phyloP scores from a whole-genome alignment of 2,329 filamentous ascomycete genomes.

The Ophiocordyceps camponoti-floridani region DNA sequence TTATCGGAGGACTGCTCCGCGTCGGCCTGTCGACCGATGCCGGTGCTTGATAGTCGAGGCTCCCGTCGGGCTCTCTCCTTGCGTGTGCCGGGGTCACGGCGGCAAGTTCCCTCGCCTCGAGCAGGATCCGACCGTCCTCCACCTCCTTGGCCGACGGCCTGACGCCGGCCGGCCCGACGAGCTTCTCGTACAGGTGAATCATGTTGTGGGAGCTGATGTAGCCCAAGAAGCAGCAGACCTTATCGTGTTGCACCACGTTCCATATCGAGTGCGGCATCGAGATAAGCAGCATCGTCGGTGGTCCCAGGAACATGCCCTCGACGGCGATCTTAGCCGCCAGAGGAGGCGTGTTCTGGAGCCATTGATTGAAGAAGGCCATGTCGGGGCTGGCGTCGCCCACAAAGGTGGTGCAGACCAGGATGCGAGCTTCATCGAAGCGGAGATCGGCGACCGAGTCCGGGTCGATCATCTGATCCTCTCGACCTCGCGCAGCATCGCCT shows the following conservation, averaged over 20 bases:
- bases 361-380: constrained; percentile 48
- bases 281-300: constrained; percentile 46
- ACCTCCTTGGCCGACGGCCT: constrained; percentile 31
- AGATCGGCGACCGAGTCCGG: constrained; percentile 32
- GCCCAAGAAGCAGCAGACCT: constrained; percentile 47
- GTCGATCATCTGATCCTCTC: constrained; percentile 24
- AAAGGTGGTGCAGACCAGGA: constrained; percentile 50
- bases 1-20: background rate
- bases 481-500: background rate
- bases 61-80: constrained; percentile 10
- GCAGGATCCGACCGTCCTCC: constrained; percentile 37
- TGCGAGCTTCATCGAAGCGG: constrained; percentile 42
- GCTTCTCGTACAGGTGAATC: constrained; percentile 42
- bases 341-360: constrained; percentile 41
- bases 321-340: constrained; percentile 41
- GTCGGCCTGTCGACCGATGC: background rate
- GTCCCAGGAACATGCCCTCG: constrained; percentile 50
- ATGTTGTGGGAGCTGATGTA: constrained; percentile 51
- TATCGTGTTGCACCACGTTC: constrained; percentile 47
- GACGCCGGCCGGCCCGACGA: constrained; percentile 28
- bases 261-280: constrained; percentile 47
- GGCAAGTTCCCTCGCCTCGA: constrained; percentile 32
- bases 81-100: constrained; percentile 14
- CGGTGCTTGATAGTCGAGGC: background rate
- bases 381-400: constrained; percentile 47